Evolutionary conservation across 345 rosid species (phyloP).

Genomic region (Rhodamnia argentea): DNA sequence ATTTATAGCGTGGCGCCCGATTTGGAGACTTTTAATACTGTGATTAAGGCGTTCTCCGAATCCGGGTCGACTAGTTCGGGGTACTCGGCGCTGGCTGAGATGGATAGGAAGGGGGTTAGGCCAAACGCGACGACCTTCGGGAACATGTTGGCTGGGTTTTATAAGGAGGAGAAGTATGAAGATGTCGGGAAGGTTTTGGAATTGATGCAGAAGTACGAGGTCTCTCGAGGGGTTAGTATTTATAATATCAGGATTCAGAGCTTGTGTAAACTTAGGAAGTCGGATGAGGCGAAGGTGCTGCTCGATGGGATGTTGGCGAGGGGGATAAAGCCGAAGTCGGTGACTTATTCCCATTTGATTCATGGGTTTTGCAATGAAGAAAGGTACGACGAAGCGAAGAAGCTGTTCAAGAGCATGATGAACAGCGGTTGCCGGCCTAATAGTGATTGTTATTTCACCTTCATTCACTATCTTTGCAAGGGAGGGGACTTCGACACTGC

Average conservation of each 20-base stretch:
- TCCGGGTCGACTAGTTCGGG: constrained; percentile 50
- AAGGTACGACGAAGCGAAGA: constrained; percentile 54
- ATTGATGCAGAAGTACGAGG: constrained; percentile 44
- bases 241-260: constrained; percentile 56
- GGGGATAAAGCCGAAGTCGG: constrained; percentile 39
- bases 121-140: constrained; percentile 48
- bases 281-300: constrained; percentile 57
- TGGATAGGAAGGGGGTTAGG: constrained; percentile 50
- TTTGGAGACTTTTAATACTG: constrained; percentile 49
- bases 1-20: constrained; percentile 44
- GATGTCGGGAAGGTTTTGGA: constrained; percentile 61
- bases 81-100: constrained; percentile 61
- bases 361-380: constrained; percentile 66
- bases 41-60: constrained; percentile 59
- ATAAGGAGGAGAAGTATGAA: constrained; percentile 55
- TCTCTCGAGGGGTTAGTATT: constrained; percentile 22
- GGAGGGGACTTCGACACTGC: constrained; percentile 59
- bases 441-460: constrained; percentile 39
- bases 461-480: constrained; percentile 49
- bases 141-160: constrained; percentile 51
- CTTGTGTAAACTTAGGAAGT: constrained; percentile 49
- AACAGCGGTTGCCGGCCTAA: constrained; percentile 37
- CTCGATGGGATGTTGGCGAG: constrained; percentile 40
- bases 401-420: constrained; percentile 49
- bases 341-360: constrained; percentile 44